A percentile compares a stretch with the other conserved stretches of the same genome.
Evolutionary conservation across 495 filamentous ascomycete species (phyloP).

Genomic region (Podospora pseudocomata): DNA sequence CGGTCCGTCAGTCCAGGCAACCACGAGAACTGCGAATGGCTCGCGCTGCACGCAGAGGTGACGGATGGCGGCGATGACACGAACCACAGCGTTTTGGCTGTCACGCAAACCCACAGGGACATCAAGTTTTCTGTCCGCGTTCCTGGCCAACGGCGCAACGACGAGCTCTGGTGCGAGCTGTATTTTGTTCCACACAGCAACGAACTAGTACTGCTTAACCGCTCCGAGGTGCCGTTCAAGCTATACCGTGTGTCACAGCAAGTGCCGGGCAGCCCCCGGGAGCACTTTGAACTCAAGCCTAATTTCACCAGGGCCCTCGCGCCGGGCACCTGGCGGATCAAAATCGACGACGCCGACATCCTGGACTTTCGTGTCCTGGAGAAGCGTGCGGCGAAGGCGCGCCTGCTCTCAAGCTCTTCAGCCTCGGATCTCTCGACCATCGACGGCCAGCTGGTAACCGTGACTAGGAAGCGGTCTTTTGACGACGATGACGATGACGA

Average conservation of each 20-base stretch:
- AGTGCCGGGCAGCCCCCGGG: conserved; percentile 26
- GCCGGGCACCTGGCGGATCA: conserved; percentile 49
- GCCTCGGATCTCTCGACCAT: conserved; percentile 17
- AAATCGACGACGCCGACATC: conserved; percentile 38
- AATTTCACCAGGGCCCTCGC: conserved; percentile 37
- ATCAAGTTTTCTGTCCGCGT: conserved; percentile 50
- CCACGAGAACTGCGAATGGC: conserved; percentile 42
- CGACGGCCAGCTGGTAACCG: conserved; percentile 31
- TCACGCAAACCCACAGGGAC: conserved; percentile 47
- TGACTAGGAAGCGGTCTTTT: conserved; percentile 43
- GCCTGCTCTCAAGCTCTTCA: conserved; percentile 23
- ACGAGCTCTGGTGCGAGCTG: conserved; percentile 45
- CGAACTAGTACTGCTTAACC: conserved; percentile 46
- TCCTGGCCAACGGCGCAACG: conserved; percentile 32
- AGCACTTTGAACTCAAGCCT: conserved; percentile 42
- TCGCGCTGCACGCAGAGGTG: conserved; percentile 45
- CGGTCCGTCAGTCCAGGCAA: conserved; percentile 47
- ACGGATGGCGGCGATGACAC: conserved; percentile 39
- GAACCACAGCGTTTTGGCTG: conserved; percentile 45
- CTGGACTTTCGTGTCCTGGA: conserved; percentile 50
- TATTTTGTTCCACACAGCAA: conserved; percentile 51
- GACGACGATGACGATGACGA: conserved; percentile 38
- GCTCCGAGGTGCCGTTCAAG: conserved; percentile 42
- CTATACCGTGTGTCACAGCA: conserved; percentile 36
- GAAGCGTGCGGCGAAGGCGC: conserved; percentile 37